Base-by-base conservation (phyloP, 2,329 filamentous ascomycete species). In the Arachnopeziza araneosa region DNA sequence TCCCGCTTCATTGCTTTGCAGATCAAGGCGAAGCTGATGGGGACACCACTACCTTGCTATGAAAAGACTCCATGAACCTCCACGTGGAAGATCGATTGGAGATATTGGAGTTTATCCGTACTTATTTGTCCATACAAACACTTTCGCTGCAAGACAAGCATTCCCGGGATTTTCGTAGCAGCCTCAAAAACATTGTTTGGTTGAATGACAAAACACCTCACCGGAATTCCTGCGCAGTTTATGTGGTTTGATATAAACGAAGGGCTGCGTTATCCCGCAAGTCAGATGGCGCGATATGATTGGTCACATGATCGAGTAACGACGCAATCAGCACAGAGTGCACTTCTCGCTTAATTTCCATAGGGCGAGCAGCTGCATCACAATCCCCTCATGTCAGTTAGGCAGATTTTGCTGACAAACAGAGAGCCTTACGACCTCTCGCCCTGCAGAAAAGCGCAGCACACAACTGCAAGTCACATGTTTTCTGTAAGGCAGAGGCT, bases 1-100 rank as follows among this genome's bases (percentile, higher is more conserved):
- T 80, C 78, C 5, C 75, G 75, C 56, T 72, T 78, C 52, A 62
- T 81, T 63, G 79, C 79, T 2, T 64, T 81, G 60, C 60, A 72
- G 75, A 32, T 64, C 21, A 64, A 63, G 48, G 63, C 63, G 14
- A 56, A 32, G 24, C 22, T 60, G 6, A 14, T 62, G 44, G 60
- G 62, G 26, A 57, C 55, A 4, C 60, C 62, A 2, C 50, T 64
- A 49, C 23, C 50, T 5, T 3, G 58, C 8, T 62, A 64, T 54
- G 48, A 62, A 36, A 55, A 57, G 26, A 60, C 55, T 7, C 55
- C 80, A 12, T 44, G 36, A 44, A 95, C 6, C 17, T 44, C 6
- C 36, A 44, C 36, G 12, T 44, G 17, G 12, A 19, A 44, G 17
- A 44, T 32, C 14, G 14, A 14, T 7, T 14, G 30, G 30, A 14